Base-by-base conservation (phyloP, 1,284 basidiomycete species). In the Cryptococcus sp. region DNA sequence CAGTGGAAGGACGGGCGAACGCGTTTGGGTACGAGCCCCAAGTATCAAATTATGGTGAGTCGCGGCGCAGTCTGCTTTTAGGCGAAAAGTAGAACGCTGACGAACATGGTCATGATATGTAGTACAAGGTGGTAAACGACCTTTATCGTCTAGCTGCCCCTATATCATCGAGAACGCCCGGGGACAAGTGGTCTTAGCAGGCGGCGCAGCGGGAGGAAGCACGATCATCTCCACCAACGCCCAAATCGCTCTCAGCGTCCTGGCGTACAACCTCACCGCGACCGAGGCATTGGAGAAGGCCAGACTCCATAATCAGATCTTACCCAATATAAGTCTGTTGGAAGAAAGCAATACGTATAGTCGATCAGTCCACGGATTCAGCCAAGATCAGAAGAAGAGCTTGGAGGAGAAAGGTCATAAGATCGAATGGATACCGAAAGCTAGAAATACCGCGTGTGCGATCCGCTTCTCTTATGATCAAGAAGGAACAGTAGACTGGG, bases 231-330 rank as follows among this genome's bases (percentile, higher is more conserved):
- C 65, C 10, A 61, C 67, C 8, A 73, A 77, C 39, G 55, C 66
- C 3, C 74, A 77, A 58, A 64, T 73, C 2, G 63, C 62, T 17
- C 58, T 72, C 4, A 72, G 72, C 57, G 57, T 72, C 37, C 45
- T 77, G 22, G 70, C 70, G 34, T 71, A 70, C 46, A 64, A 58
- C 25, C 59, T 71, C 55, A 47, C 59, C 2, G 59, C 67, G 25
- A 52, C 53, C 11, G 65, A 73, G 50, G 69, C 74, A 0, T 58
- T 76, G 6, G 48, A 59, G 3, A 52, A 60, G 17, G 62, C 61
- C 22, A 54, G 75, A 16, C 39, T 76, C 39, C 76, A 78, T 61
- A 69, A 76, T 55, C 75, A 76, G 59, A 66, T 78, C 37, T 61
- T 68, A 23, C 76, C 76, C 3, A 61, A 73, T 54, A 48, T 64